These are phyloP conservation scores for Cytidiella melzeri DNA, from an alignment of 768 basidiomycete genomes.

Conservation along the genomic window DNA sequence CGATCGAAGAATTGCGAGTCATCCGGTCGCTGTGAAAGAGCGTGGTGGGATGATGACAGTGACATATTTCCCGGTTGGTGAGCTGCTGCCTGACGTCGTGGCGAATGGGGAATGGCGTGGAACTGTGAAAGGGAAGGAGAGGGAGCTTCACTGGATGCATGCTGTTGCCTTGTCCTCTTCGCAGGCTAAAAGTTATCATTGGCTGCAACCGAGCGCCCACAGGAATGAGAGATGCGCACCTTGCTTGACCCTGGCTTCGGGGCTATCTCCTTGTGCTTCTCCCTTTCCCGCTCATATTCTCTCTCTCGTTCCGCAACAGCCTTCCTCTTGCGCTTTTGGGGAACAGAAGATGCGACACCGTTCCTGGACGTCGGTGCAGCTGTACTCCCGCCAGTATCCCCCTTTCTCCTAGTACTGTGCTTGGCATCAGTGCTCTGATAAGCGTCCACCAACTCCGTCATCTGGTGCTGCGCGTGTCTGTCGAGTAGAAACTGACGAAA, in stretches of 20 bases:
- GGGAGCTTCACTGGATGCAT: conserved; percentile 19
- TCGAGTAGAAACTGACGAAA: conserved; percentile 73
- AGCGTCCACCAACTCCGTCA: conserved; percentile 19
- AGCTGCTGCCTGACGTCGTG: conserved; percentile 13
- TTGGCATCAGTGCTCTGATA: conserved; percentile 12
- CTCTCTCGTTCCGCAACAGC: conserved; percentile 38
- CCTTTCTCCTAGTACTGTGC: conserved; percentile 23
- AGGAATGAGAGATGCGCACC: conserved; percentile 15
- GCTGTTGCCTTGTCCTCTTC: conserved; percentile 24
- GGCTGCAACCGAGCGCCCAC: too few relatives aligned
- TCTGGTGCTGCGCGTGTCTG: conserved; percentile 16
- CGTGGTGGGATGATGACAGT: conserved; percentile 7
- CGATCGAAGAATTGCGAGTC: conserved; percentile 90
- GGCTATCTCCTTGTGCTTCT: conserved; percentile 14
- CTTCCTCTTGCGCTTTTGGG: conserved; percentile 70
- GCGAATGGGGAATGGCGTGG: conserved; percentile 23
- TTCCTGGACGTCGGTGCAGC: conserved; percentile 25
- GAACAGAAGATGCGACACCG: conserved; percentile 28
- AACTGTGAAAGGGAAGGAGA: conserved; percentile 24
- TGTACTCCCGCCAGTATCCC: conserved; percentile 30
- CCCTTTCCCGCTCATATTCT: conserved; percentile 13
- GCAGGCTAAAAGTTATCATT: too few relatives aligned
- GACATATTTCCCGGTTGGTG: conserved; percentile 2
- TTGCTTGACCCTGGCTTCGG: conserved; percentile 21
- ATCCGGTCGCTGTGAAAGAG: conserved; percentile 27